Conservation (phyloP, 306 rosid species). For the Cucumis hystrix region DNA sequence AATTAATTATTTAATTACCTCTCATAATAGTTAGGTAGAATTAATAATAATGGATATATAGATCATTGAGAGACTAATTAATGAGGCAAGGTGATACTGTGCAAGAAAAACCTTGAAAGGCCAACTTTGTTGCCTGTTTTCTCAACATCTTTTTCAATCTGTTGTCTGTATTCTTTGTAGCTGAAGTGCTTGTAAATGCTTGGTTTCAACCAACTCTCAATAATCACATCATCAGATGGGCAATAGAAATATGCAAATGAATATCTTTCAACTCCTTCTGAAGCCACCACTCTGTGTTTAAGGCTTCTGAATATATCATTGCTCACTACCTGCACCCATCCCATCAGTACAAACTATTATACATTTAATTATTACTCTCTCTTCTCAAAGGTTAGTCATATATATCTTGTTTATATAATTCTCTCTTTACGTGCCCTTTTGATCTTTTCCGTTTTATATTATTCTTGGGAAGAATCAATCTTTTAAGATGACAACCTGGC, state of each 20-base stretch:
- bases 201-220: slow-evolving; percentile 25
- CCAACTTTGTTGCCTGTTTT: slow-evolving; percentile 66
- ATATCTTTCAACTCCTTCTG: slow-evolving; percentile 34
- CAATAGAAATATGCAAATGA: slow-evolving; percentile 61
- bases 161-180: slow-evolving; percentile 35
- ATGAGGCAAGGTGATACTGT: neutral
- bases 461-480: too few species aligned
- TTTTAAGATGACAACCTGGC: too few species aligned
- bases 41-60: neutral
- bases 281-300: slow-evolving; percentile 38
- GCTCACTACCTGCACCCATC: slow-evolving; percentile 44
- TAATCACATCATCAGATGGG: slow-evolving; percentile 34
- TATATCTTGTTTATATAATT: too few species aligned
- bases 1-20: neutral
- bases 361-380: neutral
- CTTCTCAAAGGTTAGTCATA: neutral
- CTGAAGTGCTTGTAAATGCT: slow-evolving; percentile 38
- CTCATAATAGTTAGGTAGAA: neutral
- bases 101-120: slow-evolving; percentile 41
- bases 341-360: too few species aligned
- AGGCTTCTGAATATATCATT: slow-evolving; percentile 58
- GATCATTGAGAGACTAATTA: too few species aligned
- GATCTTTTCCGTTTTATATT: too few species aligned
- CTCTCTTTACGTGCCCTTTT: too few species aligned
- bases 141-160: slow-evolving; percentile 35